Conservation (phyloP, 1,284 basidiomycete species). For the Tremellales sp. region DNA sequence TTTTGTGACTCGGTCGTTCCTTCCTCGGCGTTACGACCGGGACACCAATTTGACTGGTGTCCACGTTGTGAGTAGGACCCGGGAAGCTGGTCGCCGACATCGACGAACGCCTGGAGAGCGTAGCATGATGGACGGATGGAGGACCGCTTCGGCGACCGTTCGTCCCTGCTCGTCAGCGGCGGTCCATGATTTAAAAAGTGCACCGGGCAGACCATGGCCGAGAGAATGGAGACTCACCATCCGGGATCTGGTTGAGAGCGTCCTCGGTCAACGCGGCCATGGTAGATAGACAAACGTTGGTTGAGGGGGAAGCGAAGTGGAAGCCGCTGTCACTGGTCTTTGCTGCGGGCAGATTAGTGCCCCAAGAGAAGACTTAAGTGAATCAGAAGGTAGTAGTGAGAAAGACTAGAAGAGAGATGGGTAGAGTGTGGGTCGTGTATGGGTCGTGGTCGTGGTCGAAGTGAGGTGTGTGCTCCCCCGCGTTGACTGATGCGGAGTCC, state of each 20-base stretch:
- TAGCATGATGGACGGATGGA: constrained; percentile 39
- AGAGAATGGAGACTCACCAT: constrained; percentile 11
- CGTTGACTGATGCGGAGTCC: background rate
- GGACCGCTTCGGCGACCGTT: constrained; percentile 18
- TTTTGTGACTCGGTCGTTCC: constrained; percentile 39
- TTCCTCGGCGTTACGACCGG: constrained; percentile 39
- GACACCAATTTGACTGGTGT: constrained; percentile 38
- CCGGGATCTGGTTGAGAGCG: constrained; percentile 32
- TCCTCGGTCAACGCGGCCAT: constrained; percentile 37
- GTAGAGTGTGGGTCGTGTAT: background rate
- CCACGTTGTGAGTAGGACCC: constrained; percentile 17
- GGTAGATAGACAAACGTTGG: constrained; percentile 7
- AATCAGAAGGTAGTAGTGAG: background rate
- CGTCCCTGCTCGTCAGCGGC: background rate
- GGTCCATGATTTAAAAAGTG: background rate
- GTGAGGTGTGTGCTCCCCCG: background rate
- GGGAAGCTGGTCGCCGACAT: constrained; percentile 22
- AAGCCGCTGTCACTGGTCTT: no score
- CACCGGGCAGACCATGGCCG: background rate
- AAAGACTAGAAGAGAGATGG: constrained; percentile 1
- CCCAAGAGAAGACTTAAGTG: no score
- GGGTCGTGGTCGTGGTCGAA: no score
- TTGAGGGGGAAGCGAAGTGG: background rate
- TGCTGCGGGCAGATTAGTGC: no score
- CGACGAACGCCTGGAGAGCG: constrained; percentile 41